Conservation (phyloP, 2,329 filamentous ascomycete species). For the Xylariaceae sp. region DNA sequence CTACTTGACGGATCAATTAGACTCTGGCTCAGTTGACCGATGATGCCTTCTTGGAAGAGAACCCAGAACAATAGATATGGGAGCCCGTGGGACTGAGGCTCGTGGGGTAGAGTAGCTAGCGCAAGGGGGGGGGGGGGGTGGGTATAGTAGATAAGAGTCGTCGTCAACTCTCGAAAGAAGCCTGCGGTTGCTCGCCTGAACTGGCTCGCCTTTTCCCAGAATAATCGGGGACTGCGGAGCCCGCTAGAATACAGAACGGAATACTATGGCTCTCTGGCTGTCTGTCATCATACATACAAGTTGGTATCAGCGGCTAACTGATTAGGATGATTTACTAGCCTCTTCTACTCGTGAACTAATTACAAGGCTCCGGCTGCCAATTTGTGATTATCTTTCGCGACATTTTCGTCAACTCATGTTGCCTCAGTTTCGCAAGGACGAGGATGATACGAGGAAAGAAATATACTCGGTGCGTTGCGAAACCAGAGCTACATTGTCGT, state of each 20-base stretch:
- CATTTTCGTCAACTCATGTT: not conserved
- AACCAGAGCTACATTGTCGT: slow-evolving; percentile 17
- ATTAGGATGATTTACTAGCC: too few species aligned
- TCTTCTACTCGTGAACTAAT: too few species aligned
- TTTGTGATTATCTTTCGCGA: not conserved
- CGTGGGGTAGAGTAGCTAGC: slow-evolving; percentile 27
- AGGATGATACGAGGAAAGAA: slow-evolving; percentile 1
- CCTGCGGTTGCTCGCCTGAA: not conserved
- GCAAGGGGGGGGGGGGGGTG: slow-evolving; percentile 26
- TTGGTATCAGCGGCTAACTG: too few species aligned
- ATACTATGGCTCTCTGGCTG: slow-evolving; percentile 25
- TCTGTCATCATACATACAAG: slow-evolving; percentile 8
- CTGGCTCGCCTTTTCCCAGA: slow-evolving; percentile 10
- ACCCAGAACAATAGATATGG: slow-evolving; percentile 35
- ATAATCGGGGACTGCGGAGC: slow-evolving; percentile 31
- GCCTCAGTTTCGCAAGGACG: not conserved
- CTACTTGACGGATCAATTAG: not conserved
- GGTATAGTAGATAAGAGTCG: slow-evolving; percentile 37
- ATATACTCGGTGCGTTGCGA: not conserved
- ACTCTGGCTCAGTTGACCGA: slow-evolving; percentile 19
- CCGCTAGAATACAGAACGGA: slow-evolving; percentile 37
- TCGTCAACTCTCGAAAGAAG: slow-evolving; percentile 2
- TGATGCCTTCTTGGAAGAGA: slow-evolving; percentile 30
- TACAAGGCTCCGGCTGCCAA: not conserved
- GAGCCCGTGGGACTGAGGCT: slow-evolving; percentile 36